phyloP scores from a whole-genome alignment of 352 stramenopile genomes.

The Thraustotheca clavata region DNA sequence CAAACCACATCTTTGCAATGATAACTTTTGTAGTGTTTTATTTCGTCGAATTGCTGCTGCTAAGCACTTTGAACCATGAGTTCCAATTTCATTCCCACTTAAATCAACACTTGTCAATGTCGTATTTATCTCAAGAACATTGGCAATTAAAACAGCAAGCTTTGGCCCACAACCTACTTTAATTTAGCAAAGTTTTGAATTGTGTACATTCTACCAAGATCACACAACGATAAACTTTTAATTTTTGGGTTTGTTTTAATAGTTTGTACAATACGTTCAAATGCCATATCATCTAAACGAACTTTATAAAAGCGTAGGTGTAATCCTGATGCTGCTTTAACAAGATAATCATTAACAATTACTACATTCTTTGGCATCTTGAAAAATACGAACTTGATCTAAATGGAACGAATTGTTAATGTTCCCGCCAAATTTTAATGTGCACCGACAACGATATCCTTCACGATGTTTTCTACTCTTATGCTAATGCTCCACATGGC shows the following conservation, averaged over 20 bases:
- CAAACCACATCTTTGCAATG: not conserved
- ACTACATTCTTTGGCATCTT: too few relatives aligned
- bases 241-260: not conserved
- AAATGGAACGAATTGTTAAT: too few relatives aligned
- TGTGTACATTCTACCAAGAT: not conserved
- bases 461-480: conserved; percentile 11
- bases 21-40: not conserved
- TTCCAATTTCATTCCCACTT: conserved; percentile 16
- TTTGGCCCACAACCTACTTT: conserved; percentile 10
- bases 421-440: too few relatives aligned
- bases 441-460: conserved; percentile 4
- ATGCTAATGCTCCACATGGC: not conserved
- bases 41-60: not conserved
- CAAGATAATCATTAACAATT: not conserved
- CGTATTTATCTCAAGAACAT: not conserved
- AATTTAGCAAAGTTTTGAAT: not conserved
- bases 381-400: too few relatives aligned
- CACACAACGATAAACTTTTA: not conserved
- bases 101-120: conserved; percentile 7
- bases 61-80: conserved; percentile 18
- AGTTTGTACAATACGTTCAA: not conserved
- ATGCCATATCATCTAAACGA: not conserved
- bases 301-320: conserved; percentile 3
- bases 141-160: conserved; percentile 10
- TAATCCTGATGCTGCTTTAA: not conserved